Evolutionary conservation across 2,329 filamentous ascomycete species (phyloP).

Genomic region (Erysiphe pulchra): DNA sequence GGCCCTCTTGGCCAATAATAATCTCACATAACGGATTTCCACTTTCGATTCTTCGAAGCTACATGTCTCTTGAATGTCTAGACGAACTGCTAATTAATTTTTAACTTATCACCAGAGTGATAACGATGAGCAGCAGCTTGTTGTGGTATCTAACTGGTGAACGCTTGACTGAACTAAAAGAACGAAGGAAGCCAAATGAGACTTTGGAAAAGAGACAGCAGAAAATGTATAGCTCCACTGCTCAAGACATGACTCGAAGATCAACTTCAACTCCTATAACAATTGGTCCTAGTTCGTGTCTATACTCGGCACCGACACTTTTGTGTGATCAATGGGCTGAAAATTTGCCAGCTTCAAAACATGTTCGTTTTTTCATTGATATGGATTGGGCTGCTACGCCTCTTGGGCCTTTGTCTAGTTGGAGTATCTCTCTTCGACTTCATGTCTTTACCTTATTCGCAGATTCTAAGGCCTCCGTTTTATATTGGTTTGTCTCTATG

Average conservation of each 20-base stretch:
- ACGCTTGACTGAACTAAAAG: no score
- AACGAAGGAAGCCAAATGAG: no score
- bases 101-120: no score
- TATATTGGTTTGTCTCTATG: conserved; percentile 7
- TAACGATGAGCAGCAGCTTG: no score
- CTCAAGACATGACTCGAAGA: neutral
- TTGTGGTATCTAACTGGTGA: no score
- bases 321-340: conserved; percentile 4
- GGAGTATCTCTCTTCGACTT: conserved; percentile 6
- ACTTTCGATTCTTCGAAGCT: no score
- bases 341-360: conserved; percentile 5
- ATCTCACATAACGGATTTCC: no score
- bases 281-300: neutral
- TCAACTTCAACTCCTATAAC: neutral
- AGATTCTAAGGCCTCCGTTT: conserved; percentile 6
- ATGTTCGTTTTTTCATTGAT: conserved; percentile 6
- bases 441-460: conserved; percentile 7
- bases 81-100: no score
- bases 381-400: conserved; percentile 6
- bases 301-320: neutral
- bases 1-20: no score
- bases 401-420: conserved; percentile 6
- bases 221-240: no score
- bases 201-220: no score
- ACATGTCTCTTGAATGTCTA: no score